Evolutionary conservation across 2,329 filamentous ascomycete species (phyloP).

Genomic region (Fusarium penzigii): DNA sequence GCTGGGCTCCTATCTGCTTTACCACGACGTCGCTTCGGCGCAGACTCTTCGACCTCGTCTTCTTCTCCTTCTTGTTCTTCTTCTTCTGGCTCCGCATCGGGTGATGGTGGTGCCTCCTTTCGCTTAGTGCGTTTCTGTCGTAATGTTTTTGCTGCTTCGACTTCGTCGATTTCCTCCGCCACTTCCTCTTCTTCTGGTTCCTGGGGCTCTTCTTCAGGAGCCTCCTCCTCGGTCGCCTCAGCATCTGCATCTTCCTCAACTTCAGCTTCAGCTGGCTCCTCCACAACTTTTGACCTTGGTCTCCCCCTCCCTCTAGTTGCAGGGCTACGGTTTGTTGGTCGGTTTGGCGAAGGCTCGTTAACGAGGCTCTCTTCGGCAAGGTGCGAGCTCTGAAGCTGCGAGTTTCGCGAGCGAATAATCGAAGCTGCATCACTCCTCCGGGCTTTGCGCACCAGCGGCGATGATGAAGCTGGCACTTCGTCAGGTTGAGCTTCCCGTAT

Average conservation of each 20-base stretch:
- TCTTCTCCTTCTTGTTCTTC: slow-evolving; percentile 32
- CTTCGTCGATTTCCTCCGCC: slow-evolving; percentile 24
- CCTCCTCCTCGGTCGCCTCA: background rate
- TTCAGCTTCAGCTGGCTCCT: slow-evolving; percentile 1
- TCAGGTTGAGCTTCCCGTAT: slow-evolving; percentile 42
- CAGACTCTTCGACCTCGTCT: slow-evolving; percentile 29
- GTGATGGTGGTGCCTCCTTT: slow-evolving; percentile 40
- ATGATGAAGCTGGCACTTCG: slow-evolving; percentile 36
- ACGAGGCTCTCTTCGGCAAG: slow-evolving; percentile 24
- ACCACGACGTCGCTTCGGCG: slow-evolving; percentile 41
- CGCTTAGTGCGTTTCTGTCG: slow-evolving; percentile 46
- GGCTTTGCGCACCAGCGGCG: slow-evolving; percentile 46
- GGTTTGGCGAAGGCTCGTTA: slow-evolving; percentile 38
- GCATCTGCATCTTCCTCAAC: background rate
- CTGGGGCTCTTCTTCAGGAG: background rate
- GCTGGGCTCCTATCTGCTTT: slow-evolving; percentile 42
- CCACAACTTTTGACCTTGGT: slow-evolving; percentile 8
- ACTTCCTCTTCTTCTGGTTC: slow-evolving; percentile 3
- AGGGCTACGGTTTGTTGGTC: slow-evolving; percentile 2
- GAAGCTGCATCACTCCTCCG: slow-evolving; percentile 36
- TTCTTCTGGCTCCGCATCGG: slow-evolving; percentile 41
- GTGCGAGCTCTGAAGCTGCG: slow-evolving; percentile 22
- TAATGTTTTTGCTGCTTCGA: slow-evolving; percentile 44
- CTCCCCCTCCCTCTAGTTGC: slow-evolving; percentile 17
- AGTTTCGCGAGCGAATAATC: slow-evolving; percentile 34